These are phyloP conservation scores for Pyrus hybrid DNA, from an alignment of 331 rosid genomes.

Conservation along the genomic window DNA sequence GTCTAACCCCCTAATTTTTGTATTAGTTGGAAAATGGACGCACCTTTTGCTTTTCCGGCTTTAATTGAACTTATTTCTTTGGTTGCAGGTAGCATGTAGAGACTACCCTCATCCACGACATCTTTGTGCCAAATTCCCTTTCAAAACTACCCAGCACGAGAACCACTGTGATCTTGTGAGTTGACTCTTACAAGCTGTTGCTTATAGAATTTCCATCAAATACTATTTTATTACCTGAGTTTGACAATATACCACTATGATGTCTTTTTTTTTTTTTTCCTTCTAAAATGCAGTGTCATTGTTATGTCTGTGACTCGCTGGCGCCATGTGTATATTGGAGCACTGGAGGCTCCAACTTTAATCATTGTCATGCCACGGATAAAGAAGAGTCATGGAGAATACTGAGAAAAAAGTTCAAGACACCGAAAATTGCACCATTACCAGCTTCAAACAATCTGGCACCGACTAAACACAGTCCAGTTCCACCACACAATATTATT, in stretches of 20 bases:
- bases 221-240: not conserved
- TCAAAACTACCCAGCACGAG: slow-evolving; percentile 54
- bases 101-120: slow-evolving; percentile 85
- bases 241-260: not conserved
- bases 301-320: slow-evolving; percentile 63
- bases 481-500: slow-evolving; percentile 7
- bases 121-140: slow-evolving; percentile 62
- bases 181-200: not conserved
- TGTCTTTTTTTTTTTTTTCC: not conserved
- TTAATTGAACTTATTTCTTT: slow-evolving; percentile 1
- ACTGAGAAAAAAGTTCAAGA: slow-evolving; percentile 36
- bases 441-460: slow-evolving; percentile 20
- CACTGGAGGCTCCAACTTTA: slow-evolving; percentile 17
- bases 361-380: slow-evolving; percentile 81
- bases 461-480: slow-evolving; percentile 9
- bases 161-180: slow-evolving; percentile 51
- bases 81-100: slow-evolving; percentile 73
- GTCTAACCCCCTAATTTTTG: not conserved
- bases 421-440: slow-evolving; percentile 18
- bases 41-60: not conserved
- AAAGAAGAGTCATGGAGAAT: slow-evolving; percentile 45
- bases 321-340: slow-evolving; percentile 72
- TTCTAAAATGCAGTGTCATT: slow-evolving; percentile 66
- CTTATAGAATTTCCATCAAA: not conserved
- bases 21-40: slow-evolving; percentile 2